phyloP scores from a whole-genome alignment of 768 basidiomycete genomes.

The Rhizopogon vinicolor region DNA sequence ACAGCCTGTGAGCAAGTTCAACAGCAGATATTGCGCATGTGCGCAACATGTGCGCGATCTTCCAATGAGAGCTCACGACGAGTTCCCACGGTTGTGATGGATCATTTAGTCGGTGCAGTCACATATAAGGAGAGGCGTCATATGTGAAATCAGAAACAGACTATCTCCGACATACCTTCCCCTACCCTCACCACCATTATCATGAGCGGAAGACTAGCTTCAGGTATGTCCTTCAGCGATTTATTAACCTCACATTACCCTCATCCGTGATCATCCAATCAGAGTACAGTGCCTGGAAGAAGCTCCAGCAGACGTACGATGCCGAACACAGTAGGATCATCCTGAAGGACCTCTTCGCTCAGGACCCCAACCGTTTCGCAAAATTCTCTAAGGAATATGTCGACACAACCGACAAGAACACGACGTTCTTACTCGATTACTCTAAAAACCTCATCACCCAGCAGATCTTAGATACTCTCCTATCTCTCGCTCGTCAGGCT shows the following conservation, averaged over 20 bases:
- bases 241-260: neutral
- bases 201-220: constrained; percentile 65
- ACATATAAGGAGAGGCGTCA: constrained; percentile 10
- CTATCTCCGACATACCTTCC: neutral
- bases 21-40: no score
- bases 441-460: constrained; percentile 95
- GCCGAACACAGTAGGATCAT: constrained; percentile 66
- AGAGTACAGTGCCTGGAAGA: constrained; percentile 91
- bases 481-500: constrained; percentile 82
- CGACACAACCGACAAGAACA: constrained; percentile 57
- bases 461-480: constrained; percentile 72
- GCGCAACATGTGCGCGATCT: neutral
- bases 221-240: constrained; percentile 32
- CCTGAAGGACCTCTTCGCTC: constrained; percentile 89
- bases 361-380: constrained; percentile 82
- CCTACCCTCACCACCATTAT: constrained; percentile 5
- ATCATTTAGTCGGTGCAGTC: neutral
- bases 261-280: constrained; percentile 5
- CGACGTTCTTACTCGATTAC: constrained; percentile 89
- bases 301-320: constrained; percentile 82
- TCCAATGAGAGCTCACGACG: neutral
- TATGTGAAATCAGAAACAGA: constrained; percentile 1
- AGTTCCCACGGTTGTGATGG: constrained; percentile 19
- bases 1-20: constrained; percentile 5
- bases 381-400: constrained; percentile 80